Percentiles rank a stretch among this genome's conserved stretches.
phyloP scores from a whole-genome alignment of 2,329 filamentous ascomycete genomes.

The Rhynchosporium graminicola region DNA sequence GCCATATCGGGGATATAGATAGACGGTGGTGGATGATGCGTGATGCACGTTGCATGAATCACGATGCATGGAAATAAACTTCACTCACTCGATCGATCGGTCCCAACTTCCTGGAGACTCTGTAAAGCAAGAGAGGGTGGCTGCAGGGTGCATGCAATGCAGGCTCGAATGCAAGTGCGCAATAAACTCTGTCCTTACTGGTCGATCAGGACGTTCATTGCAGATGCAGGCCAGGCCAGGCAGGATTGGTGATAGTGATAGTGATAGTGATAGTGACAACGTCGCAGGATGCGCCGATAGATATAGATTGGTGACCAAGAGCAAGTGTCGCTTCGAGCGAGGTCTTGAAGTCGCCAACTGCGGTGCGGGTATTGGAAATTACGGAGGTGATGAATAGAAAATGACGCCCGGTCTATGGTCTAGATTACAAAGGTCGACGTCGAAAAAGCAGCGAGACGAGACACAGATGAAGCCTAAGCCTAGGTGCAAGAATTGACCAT shows the following conservation, averaged over 20 bases:
- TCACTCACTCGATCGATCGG: slow-evolving; percentile 24
- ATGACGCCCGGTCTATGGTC: slow-evolving; percentile 34
- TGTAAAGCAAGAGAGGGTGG: slow-evolving; percentile 20
- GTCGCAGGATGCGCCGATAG: slow-evolving; percentile 12
- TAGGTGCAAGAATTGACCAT: slow-evolving; percentile 17
- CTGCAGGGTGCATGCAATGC: slow-evolving; percentile 22
- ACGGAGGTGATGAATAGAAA: slow-evolving; percentile 20
- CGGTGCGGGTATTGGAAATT: slow-evolving; percentile 33
- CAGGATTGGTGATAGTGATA: slow-evolving; percentile 23
- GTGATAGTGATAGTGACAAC: slow-evolving; percentile 23
- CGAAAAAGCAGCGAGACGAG: slow-evolving; percentile 25
- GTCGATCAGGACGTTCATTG: slow-evolving; percentile 16
- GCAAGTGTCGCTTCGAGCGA: neutral
- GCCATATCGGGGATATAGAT: neutral
- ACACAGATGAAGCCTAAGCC: slow-evolving; percentile 18
- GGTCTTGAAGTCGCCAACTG: slow-evolving; percentile 16
- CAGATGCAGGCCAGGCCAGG: slow-evolving; percentile 13
- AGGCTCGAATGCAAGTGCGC: slow-evolving; percentile 15
- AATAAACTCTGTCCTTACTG: slow-evolving; percentile 27
- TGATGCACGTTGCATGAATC: too few relatives aligned
- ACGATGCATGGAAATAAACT: slow-evolving; percentile 9
- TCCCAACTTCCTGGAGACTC: neutral
- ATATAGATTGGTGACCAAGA: slow-evolving; percentile 11
- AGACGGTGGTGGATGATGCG: neutral
- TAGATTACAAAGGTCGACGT: slow-evolving; percentile 28